These are phyloP conservation scores for Acanthamoeba healyi DNA, from an alignment of 208 protist genomes.

Conservation along the genomic window DNA sequence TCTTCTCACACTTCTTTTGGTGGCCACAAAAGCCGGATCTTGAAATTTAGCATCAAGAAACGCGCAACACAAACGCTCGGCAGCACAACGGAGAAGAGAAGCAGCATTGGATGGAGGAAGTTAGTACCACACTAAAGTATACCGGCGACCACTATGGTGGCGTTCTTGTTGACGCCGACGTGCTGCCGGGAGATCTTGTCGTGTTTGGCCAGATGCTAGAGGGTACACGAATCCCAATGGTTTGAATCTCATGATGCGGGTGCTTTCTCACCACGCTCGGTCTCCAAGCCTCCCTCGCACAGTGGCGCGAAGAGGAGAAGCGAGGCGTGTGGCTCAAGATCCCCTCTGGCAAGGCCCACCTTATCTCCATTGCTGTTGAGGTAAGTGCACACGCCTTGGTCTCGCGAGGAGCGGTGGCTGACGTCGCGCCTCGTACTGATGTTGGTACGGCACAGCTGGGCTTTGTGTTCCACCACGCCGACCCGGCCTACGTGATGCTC, in stretches of 20 bases:
- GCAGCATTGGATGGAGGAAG: no score
- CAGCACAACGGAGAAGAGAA: no score
- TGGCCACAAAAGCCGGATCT: no score
- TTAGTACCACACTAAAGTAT: background rate
- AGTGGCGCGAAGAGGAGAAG: background rate
- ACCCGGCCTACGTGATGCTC: conserved; percentile 41
- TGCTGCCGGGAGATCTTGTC: conserved; percentile 6
- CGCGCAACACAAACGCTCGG: no score
- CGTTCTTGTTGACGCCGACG: background rate
- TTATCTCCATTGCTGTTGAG: conserved; percentile 60
- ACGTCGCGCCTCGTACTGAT: no score
- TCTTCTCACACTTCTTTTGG: no score
- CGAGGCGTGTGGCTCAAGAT: conserved; percentile 72
- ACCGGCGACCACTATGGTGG: conserved; percentile 24
- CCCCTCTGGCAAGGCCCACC: conserved; percentile 25
- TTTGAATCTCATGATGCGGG: background rate
- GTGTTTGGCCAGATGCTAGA: conserved; percentile 54
- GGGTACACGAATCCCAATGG: background rate
- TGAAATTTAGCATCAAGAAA: no score
- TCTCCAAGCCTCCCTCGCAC: background rate
- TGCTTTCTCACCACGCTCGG: no score
- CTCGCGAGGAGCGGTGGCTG: no score
- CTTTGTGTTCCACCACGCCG: conserved; percentile 63
- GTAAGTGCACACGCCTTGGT: no score
- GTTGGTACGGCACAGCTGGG: no score